Base-by-base conservation (phyloP, 306 rosid genomes). In the Cucumis hystrix region DNA sequence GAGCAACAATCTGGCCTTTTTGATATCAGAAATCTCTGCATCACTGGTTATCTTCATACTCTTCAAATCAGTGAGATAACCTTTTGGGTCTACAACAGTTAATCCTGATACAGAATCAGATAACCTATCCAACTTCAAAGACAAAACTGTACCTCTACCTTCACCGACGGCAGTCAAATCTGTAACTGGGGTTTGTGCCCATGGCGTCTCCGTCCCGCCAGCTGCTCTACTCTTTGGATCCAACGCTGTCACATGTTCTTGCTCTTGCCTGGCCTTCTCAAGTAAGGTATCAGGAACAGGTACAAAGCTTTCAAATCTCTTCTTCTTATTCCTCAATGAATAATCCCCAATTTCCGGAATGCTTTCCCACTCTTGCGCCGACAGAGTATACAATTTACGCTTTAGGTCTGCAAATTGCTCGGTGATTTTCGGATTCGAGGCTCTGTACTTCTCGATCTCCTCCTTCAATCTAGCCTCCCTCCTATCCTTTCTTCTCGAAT, bases 131-230 rank as follows among this genome's bases (percentile, higher is more conserved):
- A 92, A 83, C 40, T 92, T 92, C 86, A 90, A 79, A 0, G 96
- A 92, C 80, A 92, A 79, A 64, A 92, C 97, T 30, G 96, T 92
- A 57, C 93, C 93, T 77, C 98, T 89, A 14, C 98, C 98, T 82
- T 93, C 96, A 18, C 97, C 98, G 11, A 91, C 98, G 0, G 93
- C 98, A 25, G 98, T 93, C 86, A 93, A 86, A 83, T 93, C 97
- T 5, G 97, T 93, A n/a, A 91, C 97, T 0, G 98, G 98, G 3
- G 95, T 91, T 58, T 93, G 98, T 2, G 88, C 77, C 92, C 89
- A 93, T 0, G 95, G 97, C 13, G 97, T 93, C 80, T 91, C 98
- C 2, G 91, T 84, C 13, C 98, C 98, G 4, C 89, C 84, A 0
- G 86, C 90, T 1, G 87, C 84, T 63, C 97, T 83, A 71, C 93